Conservation (phyloP, 441 rosid genomes). For the Theobroma grandiflorum region DNA sequence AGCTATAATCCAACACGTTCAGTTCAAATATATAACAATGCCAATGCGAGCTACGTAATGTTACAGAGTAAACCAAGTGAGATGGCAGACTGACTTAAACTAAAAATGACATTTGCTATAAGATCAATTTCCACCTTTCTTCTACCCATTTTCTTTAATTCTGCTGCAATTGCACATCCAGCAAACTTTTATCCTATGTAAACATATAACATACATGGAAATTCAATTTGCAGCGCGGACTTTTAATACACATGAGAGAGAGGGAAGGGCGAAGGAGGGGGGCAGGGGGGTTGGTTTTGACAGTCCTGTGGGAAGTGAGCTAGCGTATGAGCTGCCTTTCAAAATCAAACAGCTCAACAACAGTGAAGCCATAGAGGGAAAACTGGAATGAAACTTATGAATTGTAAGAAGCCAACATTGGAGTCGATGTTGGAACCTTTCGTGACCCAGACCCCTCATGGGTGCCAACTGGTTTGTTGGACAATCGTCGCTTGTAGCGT, state of each 20-base stretch:
- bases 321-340: slow-evolving; percentile 39
- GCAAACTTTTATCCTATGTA: slow-evolving; percentile 39
- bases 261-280: slow-evolving; percentile 28
- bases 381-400: slow-evolving; percentile 30
- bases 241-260: slow-evolving; percentile 51
- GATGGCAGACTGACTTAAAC: neutral
- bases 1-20: neutral
- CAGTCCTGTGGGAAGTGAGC: slow-evolving; percentile 33
- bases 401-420: slow-evolving; percentile 44
- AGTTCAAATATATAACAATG: neutral
- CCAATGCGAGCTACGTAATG: neutral
- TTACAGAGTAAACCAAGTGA: neutral
- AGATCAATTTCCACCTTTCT: slow-evolving; percentile 31
- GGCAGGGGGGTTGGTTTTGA: slow-evolving; percentile 5
- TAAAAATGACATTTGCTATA: neutral
- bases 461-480: slow-evolving; percentile 54
- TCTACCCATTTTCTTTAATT: slow-evolving; percentile 36
- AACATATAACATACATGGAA: slow-evolving; percentile 42
- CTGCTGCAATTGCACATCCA: slow-evolving; percentile 49
- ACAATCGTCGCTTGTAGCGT: slow-evolving; percentile 88
- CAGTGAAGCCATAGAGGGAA: slow-evolving; percentile 34
- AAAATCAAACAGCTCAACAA: slow-evolving; percentile 44
- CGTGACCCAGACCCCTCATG: slow-evolving; percentile 53
- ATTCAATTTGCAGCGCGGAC: slow-evolving; percentile 48
- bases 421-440: slow-evolving; percentile 41